Base-by-base conservation (phyloP, 2,329 filamentous ascomycete genomes). In the Phialemonium atrogriseum region DNA sequence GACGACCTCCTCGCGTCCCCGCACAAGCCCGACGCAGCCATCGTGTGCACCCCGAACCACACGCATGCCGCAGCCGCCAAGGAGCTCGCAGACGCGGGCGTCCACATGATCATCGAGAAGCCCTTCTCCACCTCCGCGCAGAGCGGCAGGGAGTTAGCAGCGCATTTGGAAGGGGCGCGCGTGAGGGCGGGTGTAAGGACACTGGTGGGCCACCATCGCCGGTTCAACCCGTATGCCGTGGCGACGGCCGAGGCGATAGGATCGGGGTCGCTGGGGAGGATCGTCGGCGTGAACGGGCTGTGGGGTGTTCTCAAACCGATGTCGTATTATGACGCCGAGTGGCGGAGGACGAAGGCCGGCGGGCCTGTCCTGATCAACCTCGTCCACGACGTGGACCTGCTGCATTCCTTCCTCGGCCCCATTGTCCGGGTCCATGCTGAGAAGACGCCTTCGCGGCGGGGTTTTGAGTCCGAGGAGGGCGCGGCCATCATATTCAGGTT, bases 21-120 rank as follows among this genome's bases (percentile, higher is more conserved):
- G 6, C 24, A 50, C 25, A 55, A 52, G n/a, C 68, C 70, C 9
- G 60, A 71, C 29, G 70, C 64, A 21, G 70, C 70, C 14, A 66
- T 77, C 24, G 61, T 77, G 29, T 73, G 71, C 55, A 77, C 72
- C 0, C 73, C 73, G 3, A 77, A 76, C 42, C 59, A 68, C 41
- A 74, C 68, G 0, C 73, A 77, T 36, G 70, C 72, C 5, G 30
- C 62, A 0, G 37, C 76, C 2, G 54, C 68, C 3, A 60, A 57
- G n/a, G 55, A 66, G 23, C 54, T 77, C 1, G 54, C 73, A 2
- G 42, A 54, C 0, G 56, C 50, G 1, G 64, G 62, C 1, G 49
- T 76, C n/a, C 64, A 73, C 31, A 55, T 75, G 1, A 55, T 77
- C 1, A 59, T 74, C 13, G 73, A 77, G 44, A 77, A 77, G 42